Evolutionary conservation across 331 rosid genomes (phyloP).

Genomic region (Saraca asoca): DNA sequence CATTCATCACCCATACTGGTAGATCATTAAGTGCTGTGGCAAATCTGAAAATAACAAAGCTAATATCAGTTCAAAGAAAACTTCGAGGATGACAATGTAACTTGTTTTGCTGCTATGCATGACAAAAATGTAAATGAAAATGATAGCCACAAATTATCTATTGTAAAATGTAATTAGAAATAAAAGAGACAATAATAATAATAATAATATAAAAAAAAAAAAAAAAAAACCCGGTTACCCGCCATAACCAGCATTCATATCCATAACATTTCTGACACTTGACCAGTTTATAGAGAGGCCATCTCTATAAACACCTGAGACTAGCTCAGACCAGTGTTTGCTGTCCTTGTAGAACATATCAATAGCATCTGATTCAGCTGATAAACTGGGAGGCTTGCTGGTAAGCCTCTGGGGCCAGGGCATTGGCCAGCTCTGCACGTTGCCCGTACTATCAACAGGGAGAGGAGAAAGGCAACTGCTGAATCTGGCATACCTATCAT

Average conservation of each 20-base stretch:
- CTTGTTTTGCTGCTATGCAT: not conserved
- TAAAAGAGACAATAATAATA: not conserved
- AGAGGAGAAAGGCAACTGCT: constrained; percentile 63
- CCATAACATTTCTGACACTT: constrained; percentile 82
- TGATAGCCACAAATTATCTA: not conserved
- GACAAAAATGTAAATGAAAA: not conserved
- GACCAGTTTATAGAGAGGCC: constrained; percentile 66
- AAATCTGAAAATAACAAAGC: constrained; percentile 56
- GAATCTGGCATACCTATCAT: constrained; percentile 66
- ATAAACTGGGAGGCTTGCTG: constrained; percentile 67
- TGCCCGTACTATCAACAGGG: constrained; percentile 57
- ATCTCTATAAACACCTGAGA: constrained; percentile 60
- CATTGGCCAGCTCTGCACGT: constrained; percentile 64
- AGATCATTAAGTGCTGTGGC: constrained; percentile 77
- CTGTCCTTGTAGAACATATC: constrained; percentile 63
- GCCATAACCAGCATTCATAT: constrained; percentile 95
- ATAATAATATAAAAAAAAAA: too few relatives aligned
- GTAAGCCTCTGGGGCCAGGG: constrained; percentile 89
- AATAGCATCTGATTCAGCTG: constrained; percentile 43
- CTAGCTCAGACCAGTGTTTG: constrained; percentile 64
- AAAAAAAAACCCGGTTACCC: too few relatives aligned
- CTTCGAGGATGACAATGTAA: not conserved
- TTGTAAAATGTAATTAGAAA: not conserved
- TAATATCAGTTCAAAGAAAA: constrained; percentile 22
- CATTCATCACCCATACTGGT: constrained; percentile 89